Evolutionary conservation across 2,329 filamentous ascomycete species (phyloP).

Genomic region (Colletotrichum tamarilloi): DNA sequence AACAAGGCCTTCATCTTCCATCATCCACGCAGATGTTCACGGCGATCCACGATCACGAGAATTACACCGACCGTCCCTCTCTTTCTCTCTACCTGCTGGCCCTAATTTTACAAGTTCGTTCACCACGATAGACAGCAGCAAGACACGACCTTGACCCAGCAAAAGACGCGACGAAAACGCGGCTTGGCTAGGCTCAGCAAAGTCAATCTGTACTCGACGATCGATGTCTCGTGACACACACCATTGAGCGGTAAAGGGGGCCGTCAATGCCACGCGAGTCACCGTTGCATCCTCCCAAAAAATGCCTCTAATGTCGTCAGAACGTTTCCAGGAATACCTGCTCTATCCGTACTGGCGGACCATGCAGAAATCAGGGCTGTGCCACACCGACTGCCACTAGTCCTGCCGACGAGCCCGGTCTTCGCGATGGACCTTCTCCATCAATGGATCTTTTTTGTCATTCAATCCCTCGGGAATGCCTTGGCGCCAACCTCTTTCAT

Average conservation of each 20-base stretch:
- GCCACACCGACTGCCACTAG: conserved; percentile 25
- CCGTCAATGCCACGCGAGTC: conserved; percentile 1
- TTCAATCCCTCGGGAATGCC: conserved; percentile 8
- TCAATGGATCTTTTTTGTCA: conserved; percentile 31
- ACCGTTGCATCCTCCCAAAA: neutral
- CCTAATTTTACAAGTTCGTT: neutral
- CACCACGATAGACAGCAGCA: neutral
- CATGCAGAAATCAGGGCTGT: conserved; percentile 14
- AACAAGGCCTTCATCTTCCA: neutral
- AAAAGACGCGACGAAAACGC: neutral
- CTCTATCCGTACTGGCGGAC: neutral
- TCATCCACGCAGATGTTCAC: neutral
- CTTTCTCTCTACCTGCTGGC: neutral
- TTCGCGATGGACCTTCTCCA: conserved; percentile 12
- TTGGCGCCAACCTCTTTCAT: conserved; percentile 11
- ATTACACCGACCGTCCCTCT: neutral
- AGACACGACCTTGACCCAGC: neutral
- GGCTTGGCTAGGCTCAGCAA: neutral
- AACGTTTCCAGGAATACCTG: neutral
- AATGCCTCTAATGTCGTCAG: neutral
- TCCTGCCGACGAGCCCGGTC: conserved; percentile 24
- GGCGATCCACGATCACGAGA: neutral
- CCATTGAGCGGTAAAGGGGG: conserved; percentile 1
- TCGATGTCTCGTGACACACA: neutral
- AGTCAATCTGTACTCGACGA: neutral